A percentile compares a stretch with the other conserved stretches of the same genome.
phyloP scores from a whole-genome alignment of 331 rosid species.

The Malus hybrid region DNA sequence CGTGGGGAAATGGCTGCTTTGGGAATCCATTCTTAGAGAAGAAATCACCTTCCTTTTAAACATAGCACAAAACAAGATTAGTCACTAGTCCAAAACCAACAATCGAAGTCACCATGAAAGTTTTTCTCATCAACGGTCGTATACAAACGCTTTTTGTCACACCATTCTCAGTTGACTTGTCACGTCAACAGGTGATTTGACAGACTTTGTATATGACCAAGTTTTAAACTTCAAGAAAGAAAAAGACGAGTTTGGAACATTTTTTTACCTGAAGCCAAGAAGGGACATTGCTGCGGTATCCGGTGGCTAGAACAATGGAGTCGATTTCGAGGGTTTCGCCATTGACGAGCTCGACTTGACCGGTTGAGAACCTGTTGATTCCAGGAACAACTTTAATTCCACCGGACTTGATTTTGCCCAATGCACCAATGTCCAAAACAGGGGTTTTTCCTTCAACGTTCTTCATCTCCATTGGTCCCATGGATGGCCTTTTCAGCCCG shows the following conservation, averaged over 20 bases:
- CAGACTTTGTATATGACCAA: no score
- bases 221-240: background rate
- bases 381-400: conserved; percentile 66
- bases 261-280: conserved; percentile 93
- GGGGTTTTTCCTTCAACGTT: conserved; percentile 93
- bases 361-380: conserved; percentile 41
- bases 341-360: conserved; percentile 51
- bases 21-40: conserved; percentile 84
- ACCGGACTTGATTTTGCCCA: conserved; percentile 76
- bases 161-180: background rate
- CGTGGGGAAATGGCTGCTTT: conserved; percentile 61
- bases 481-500: conserved; percentile 68
- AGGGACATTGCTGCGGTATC: conserved; percentile 94
- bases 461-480: conserved; percentile 72
- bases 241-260: conserved; percentile 12
- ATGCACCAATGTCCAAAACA: conserved; percentile 74
- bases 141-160: no score
- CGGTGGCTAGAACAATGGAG: conserved; percentile 77
- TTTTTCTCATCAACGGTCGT: no score
- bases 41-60: conserved; percentile 64
- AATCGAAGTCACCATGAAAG: background rate
- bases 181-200: background rate
- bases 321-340: conserved; percentile 63
- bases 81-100: background rate
- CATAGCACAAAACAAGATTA: conserved; percentile 20